Conservation (phyloP, 2,329 filamentous ascomycete genomes). For the Cadophora luteo-olivacea region DNA sequence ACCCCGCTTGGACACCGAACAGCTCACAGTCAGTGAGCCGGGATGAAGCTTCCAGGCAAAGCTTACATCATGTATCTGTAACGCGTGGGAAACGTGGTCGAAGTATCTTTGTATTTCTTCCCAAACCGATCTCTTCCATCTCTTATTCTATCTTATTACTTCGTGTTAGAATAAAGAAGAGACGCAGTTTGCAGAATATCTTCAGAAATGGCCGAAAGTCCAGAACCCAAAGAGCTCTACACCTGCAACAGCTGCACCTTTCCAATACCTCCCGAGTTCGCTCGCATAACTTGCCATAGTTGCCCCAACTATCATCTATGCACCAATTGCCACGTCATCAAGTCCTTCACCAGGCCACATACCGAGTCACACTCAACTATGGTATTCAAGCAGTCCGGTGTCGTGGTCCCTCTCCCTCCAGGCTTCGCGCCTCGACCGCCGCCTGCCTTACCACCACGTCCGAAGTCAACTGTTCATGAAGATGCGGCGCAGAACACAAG, state of each 20-base stretch:
- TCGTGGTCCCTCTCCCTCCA: slow-evolving; percentile 27
- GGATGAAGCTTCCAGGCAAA: slow-evolving; percentile 1
- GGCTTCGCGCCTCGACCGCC: slow-evolving; percentile 28
- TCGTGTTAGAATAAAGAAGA: too few species aligned
- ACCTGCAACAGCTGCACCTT: slow-evolving; percentile 26
- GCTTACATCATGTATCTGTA: not conserved
- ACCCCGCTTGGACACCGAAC: not conserved
- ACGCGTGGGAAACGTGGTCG: not conserved
- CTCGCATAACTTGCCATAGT: slow-evolving; percentile 29
- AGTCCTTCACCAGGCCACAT: slow-evolving; percentile 31
- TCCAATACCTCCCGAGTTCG: slow-evolving; percentile 23
- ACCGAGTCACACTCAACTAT: slow-evolving; percentile 30
- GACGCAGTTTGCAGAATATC: not conserved
- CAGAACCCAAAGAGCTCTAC: slow-evolving; percentile 22
- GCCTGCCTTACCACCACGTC: slow-evolving; percentile 31
- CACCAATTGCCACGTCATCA: slow-evolving; percentile 39
- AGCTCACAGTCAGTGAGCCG: not conserved
- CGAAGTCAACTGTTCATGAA: slow-evolving; percentile 3
- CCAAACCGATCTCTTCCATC: not conserved
- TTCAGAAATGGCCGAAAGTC: slow-evolving; percentile 17
- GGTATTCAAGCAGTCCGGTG: slow-evolving; percentile 33
- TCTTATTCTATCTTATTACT: not conserved
- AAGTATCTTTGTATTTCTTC: not conserved
- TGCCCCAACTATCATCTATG: slow-evolving; percentile 36
- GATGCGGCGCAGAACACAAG: slow-evolving; percentile 1